A percentile compares a stretch with the other conserved stretches of the same genome.
Conservation (phyloP, 352 stramenopile genomes). For the Pythium volutum region DNA sequence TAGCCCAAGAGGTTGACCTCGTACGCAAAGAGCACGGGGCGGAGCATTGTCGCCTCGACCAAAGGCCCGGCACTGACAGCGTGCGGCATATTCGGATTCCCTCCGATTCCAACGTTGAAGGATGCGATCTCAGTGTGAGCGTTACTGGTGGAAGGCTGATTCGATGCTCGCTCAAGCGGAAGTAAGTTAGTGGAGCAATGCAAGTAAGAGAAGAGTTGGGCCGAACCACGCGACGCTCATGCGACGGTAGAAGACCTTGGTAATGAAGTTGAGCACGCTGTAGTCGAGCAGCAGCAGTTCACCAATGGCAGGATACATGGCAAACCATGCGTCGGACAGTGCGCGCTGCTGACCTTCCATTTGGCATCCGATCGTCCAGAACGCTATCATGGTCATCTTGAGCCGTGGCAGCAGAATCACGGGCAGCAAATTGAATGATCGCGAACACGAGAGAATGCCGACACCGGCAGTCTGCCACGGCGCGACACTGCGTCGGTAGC, state of each 20-base stretch:
- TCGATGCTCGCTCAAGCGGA: too few species aligned
- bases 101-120: too few species aligned
- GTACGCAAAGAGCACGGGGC: too few species aligned
- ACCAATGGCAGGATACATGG: slow-evolving; percentile 30
- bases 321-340: slow-evolving; percentile 34
- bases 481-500: slow-evolving; percentile 11
- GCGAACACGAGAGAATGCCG: slow-evolving; percentile 22
- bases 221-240: slow-evolving; percentile 31
- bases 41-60: too few species aligned
- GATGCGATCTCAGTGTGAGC: too few species aligned
- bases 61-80: too few species aligned
- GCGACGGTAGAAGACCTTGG: slow-evolving; percentile 28
- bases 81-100: too few species aligned
- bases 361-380: slow-evolving; percentile 28
- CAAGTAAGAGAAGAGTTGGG: slow-evolving; percentile 28
- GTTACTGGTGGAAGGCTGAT: too few species aligned
- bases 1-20: too few species aligned
- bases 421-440: slow-evolving; percentile 26
- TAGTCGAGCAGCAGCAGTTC: slow-evolving; percentile 28
- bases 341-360: slow-evolving; percentile 37
- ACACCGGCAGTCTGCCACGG: slow-evolving; percentile 20
- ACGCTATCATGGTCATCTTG: slow-evolving; percentile 26
- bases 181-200: slow-evolving; percentile 27
- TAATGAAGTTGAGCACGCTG: slow-evolving; percentile 36
- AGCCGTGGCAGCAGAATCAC: slow-evolving; percentile 23